Base-by-base conservation (phyloP, 352 stramenopile species). In the Blastocystis sp. region DNA sequence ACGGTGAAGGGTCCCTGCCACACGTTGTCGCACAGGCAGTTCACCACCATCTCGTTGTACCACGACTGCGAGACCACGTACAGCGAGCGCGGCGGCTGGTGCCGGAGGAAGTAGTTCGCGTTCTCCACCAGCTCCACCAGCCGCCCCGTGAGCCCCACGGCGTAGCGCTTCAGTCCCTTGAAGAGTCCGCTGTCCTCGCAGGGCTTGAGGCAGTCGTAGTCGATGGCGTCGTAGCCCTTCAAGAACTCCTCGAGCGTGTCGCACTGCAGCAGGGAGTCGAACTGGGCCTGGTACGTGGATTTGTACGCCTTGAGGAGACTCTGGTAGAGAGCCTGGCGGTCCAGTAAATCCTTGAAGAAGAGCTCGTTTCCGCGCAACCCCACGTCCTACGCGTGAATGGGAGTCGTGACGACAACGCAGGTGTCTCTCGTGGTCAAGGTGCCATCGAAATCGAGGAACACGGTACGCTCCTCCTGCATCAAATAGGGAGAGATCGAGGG, bases 11-110 rank as follows among this genome's bases (percentile, higher is more conserved):
- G 26, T 1, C 31, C 31, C 24, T 77, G 50, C 31, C 50, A 41
- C 9, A 77, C 66, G 26, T 26, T 69, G 29, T 67, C n/a, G 24
- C 60, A 59, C 55, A 85, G 60, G 3, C 50, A 67, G 16, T 85
- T 59, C 10, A 62, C 31, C 3, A 85, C 51, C 74, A 85, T 85
- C 51, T 85, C 74, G n/a, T 39, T 29, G 26, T 85, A 85, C 74
- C 74, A 85, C 33, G 74, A 85, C 74, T 85, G 74, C 24, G 55
- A 70, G 10, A 85, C 60, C 3, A 85, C 29, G 21, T 63, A 85
- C 24, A 59, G 39, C 10, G 21, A 41, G 12, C 33, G 21, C 21
- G 51, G 19, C n/a, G 35, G n/a, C 37, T 59, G 29, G 50, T 77
- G 66, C 6, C 12, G 33, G 13, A 85, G 29, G 37, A 33, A 62